Conservation (phyloP, 441 rosid species). For the Melastoma candidum region DNA sequence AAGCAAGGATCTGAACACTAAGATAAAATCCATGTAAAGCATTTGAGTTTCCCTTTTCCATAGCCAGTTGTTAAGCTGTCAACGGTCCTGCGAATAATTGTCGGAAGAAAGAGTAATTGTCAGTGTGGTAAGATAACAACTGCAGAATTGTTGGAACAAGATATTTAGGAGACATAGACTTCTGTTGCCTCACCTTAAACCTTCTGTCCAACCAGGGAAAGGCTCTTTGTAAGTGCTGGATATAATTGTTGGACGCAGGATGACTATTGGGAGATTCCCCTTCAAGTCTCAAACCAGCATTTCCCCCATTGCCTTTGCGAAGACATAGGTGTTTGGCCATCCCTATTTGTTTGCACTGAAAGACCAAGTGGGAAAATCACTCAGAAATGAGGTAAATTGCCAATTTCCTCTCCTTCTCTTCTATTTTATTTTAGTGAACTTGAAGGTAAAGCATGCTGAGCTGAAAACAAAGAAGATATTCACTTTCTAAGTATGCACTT, state of each 20-base stretch:
- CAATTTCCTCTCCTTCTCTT: background rate
- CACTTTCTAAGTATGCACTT: too few relatives aligned
- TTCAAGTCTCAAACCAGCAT: slow-evolving; percentile 30
- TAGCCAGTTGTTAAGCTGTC: slow-evolving; percentile 74
- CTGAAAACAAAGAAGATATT: too few relatives aligned
- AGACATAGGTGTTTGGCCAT: slow-evolving; percentile 59
- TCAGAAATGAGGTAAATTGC: background rate
- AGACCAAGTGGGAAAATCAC: background rate
- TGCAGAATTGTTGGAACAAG: background rate
- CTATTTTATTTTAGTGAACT: too few relatives aligned
- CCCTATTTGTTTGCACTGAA: slow-evolving; percentile 43
- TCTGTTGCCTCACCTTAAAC: slow-evolving; percentile 29
- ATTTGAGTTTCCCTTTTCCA: slow-evolving; percentile 66
- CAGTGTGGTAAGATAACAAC: background rate
- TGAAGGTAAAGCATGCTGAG: too few relatives aligned
- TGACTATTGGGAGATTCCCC: slow-evolving; percentile 23
- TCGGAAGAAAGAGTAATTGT: background rate
- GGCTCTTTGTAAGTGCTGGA: slow-evolving; percentile 46
- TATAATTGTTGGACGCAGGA: slow-evolving; percentile 38
- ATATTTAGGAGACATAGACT: background rate
- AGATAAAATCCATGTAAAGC: slow-evolving; percentile 21
- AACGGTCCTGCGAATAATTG: slow-evolving; percentile 49
- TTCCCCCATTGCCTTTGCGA: slow-evolving; percentile 65
- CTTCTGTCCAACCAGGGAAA: slow-evolving; percentile 55
- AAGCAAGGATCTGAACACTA: too few relatives aligned